Evolutionary conservation across 768 basidiomycete species (phyloP), one percentile per base, ranked within the genome.

Genomic region (Kwoniella mangroviensis): DNA sequence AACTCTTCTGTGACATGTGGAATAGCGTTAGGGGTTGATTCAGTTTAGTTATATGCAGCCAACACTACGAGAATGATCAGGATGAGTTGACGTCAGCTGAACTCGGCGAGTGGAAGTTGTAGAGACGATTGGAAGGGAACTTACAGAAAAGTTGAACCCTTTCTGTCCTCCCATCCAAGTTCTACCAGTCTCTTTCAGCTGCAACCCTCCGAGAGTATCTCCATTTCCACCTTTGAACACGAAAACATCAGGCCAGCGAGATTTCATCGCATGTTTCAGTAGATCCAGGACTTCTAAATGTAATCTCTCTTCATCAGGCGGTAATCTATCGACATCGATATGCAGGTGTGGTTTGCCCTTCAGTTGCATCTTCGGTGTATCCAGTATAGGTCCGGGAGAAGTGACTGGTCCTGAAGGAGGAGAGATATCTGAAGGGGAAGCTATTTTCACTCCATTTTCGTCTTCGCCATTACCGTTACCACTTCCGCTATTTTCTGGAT

Each of bases 111-210:
- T n/a, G 26, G 24, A 42, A 24, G 52, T 6, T 7, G 3, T 7
- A 34, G 34, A 34, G 4, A 34, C 3, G 34, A 34, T 4, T 34
- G 34, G 34, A 34, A 34, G 3, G 63, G 9, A 56, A 67, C 79
- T 76, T 40, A 82, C 81, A 28, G 77, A 79, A 60, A 81, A 83
- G 53, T 75, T 77, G 70, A 79, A 80, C 6, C 82, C 82, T 51
- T 77, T 79, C 4, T 72, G 69, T 17, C 70, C 54, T 19, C 61
- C 58, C 21, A 77, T 76, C 82, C 82, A 83, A 9, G 65, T 24
- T 49, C 78, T 67, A 0, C 77, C 79, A 3, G 78, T 40, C 43
- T 79, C 80, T 17, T 68, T 65, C 54, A 77, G 40, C 34, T 74
- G 73, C 54, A 81, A 43, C 6, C 77, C 75, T 19, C 80, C 80